Percentiles rank a stretch among this genome's conserved stretches.
These are phyloP conservation scores for Euphorbia pulcherrima DNA, from an alignment of 345 rosid genomes.

Conservation along the genomic window DNA sequence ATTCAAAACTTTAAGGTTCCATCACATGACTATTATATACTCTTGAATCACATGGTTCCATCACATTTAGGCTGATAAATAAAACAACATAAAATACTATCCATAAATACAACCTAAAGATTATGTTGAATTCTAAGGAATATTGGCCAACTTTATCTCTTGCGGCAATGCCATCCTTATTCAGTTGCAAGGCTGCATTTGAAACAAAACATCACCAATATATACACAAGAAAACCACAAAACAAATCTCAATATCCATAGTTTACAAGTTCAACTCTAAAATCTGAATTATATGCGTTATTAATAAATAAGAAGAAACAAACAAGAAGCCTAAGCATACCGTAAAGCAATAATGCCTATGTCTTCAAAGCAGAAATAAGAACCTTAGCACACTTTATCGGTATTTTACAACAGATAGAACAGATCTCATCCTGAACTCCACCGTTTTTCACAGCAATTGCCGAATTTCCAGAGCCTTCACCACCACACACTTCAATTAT, in stretches of 20 bases:
- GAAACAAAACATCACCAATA: neutral
- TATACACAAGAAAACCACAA: neutral
- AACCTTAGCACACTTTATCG: slow-evolving; percentile 18
- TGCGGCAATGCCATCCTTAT: neutral
- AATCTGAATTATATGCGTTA: neutral
- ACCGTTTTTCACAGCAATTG: slow-evolving; percentile 62
- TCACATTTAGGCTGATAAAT: neutral
- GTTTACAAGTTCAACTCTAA: neutral
- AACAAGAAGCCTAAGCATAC: slow-evolving; percentile 30
- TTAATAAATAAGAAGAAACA: neutral
- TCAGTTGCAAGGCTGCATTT: neutral
- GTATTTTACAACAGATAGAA: slow-evolving; percentile 54
- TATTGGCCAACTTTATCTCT: neutral
- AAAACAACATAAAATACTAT: neutral
- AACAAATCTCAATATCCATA: neutral
- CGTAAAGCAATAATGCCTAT: slow-evolving; percentile 52
- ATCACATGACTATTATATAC: neutral
- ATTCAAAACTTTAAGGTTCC: too few relatives aligned
- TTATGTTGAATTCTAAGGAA: neutral
- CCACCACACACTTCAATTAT: slow-evolving; percentile 40
- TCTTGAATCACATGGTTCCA: neutral
- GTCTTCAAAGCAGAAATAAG: slow-evolving; percentile 56
- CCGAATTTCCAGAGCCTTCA: slow-evolving; percentile 50
- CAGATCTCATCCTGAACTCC: slow-evolving; percentile 61
- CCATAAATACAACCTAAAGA: neutral